Evolutionary conservation across 2,329 filamentous ascomycete genomes (phyloP), one percentile per base, ranked within the genome.

Genomic region (Aspergillus persii): DNA sequence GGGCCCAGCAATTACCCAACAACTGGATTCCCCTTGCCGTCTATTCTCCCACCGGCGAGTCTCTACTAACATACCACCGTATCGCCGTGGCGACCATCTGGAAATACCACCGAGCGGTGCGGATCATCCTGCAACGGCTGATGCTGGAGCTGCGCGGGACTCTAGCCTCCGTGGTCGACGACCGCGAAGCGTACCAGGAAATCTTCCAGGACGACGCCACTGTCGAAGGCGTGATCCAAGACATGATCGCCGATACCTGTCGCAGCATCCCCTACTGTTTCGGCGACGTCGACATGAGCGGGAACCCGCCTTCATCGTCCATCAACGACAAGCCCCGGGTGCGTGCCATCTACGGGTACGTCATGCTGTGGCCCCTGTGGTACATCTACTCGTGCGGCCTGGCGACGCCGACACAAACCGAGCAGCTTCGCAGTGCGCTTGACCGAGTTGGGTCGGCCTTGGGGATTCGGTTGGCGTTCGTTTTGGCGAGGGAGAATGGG

Each of bases 361-460:
- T 64, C 18, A 62, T 76, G 55, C 63, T 76, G 2, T 76, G 74
- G 74, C 74, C 74, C 2, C 60, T 76, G n/a, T 76, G 74, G 74
- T 74, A 74, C 49, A 66, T 74, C 8, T 50, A 71, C 4, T 68
- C 72, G 4, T 72, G 66, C 33, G 73, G 72, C 0, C 61, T 75
- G 52, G 72, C 74, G 4, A 74, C 69, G 0, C 65, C 68, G 2
- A 62, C 59, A 1, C 74, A 76, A 58, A 59, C 55, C 4, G 57
- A 68, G 4, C 69, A 71, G 54, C 70, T 75, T 15, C 65, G 68
- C 5, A 56, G 59, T 8, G 68, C 65, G 33, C 58, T 76, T 3
- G 57, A 58, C 8, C 64, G 68, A 9, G 60, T 75, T 8, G 74
- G 74, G 6, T 70, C 69, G 9, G 67, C 62, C 7, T 62, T 72